A percentile compares a stretch with the other conserved stretches of the same genome.
Evolutionary conservation across 148 eudicot species (phyloP).

Genomic region (Polygonum aviculare): DNA sequence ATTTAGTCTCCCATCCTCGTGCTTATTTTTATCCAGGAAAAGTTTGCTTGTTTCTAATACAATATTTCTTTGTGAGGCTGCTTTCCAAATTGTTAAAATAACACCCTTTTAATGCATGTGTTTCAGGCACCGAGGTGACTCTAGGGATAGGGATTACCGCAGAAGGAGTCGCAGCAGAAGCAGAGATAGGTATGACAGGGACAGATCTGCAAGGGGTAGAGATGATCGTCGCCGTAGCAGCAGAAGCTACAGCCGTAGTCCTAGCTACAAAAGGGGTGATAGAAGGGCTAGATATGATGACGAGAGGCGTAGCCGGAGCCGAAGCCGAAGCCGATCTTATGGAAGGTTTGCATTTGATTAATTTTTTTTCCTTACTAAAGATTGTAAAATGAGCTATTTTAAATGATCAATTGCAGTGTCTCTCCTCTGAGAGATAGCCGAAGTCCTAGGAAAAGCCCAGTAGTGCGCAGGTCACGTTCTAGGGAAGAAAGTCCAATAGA

Average conservation of each 20-base stretch:
- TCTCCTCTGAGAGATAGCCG: conserved; percentile 28
- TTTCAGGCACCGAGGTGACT: conserved; percentile 45
- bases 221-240: conserved; percentile 44
- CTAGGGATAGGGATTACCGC: conserved; percentile 33
- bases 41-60: not conserved
- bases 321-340: conserved; percentile 16
- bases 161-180: conserved; percentile 62
- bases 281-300: conserved; percentile 29
- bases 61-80: not conserved
- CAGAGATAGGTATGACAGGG: conserved; percentile 51
- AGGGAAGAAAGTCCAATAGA: conserved; percentile 48
- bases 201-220: conserved; percentile 36
- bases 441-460: conserved; percentile 32
- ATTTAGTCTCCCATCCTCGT: too few species aligned
- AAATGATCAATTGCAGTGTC: conserved; percentile 18
- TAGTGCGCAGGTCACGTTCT: conserved; percentile 28
- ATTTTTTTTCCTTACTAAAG: not conserved
- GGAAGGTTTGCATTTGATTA: conserved; percentile 21
- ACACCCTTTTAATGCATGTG: not conserved
- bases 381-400: not conserved
- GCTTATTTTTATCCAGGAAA: not conserved
- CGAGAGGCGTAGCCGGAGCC: conserved; percentile 36
- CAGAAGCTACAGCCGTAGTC: conserved; percentile 63
- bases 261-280: conserved; percentile 30
- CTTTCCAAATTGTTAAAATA: not conserved